phyloP scores from a whole-genome alignment of 176 grass and related monocot genomes.

The Ananas comosus region DNA sequence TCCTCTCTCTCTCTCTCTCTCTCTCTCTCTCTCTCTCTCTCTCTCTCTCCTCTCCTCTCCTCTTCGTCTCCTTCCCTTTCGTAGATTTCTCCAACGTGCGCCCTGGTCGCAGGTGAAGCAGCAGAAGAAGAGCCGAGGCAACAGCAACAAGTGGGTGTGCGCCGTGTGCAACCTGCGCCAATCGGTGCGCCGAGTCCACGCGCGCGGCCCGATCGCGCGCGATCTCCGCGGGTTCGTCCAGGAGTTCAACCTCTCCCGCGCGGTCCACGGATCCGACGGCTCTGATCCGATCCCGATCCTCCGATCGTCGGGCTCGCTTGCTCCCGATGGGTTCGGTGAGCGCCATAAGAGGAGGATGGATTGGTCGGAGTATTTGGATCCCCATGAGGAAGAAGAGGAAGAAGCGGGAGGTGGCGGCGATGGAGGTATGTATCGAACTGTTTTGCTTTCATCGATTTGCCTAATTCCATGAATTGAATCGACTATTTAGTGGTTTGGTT shows the following conservation, averaged over 20 bases:
- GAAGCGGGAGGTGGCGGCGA: conserved; percentile 3
- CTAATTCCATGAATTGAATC: not conserved
- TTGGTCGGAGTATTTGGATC: conserved; percentile 72
- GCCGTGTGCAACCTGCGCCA: conserved; percentile 79
- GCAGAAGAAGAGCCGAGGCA: conserved; percentile 60
- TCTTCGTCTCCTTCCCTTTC: not conserved
- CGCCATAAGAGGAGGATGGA: conserved; percentile 45
- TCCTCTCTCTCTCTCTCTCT: not conserved
- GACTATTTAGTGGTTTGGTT: not conserved
- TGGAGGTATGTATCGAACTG: conserved; percentile 21
- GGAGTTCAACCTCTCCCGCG: conserved; percentile 60
- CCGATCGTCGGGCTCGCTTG: not conserved
- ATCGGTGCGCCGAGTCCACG: conserved; percentile 53
- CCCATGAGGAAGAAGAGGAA: not conserved
- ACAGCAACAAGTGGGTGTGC: conserved; percentile 74
- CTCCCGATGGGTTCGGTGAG: not conserved
- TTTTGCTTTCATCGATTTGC: conserved; percentile 16
- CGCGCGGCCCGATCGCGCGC: conserved; percentile 40
- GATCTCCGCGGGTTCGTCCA: conserved; percentile 78
- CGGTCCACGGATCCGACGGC: conserved; percentile 14
- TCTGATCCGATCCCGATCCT: conserved; percentile 8
- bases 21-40: too few relatives aligned
- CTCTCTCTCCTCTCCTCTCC: too few relatives aligned
- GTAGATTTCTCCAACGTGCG: not conserved
- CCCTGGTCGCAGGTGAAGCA: conserved; percentile 57